Percentiles rank a stretch among this genome's conserved stretches.
Evolutionary conservation across 495 filamentous ascomycete species (phyloP).

Genomic region (Jackrogersella multiformis): DNA sequence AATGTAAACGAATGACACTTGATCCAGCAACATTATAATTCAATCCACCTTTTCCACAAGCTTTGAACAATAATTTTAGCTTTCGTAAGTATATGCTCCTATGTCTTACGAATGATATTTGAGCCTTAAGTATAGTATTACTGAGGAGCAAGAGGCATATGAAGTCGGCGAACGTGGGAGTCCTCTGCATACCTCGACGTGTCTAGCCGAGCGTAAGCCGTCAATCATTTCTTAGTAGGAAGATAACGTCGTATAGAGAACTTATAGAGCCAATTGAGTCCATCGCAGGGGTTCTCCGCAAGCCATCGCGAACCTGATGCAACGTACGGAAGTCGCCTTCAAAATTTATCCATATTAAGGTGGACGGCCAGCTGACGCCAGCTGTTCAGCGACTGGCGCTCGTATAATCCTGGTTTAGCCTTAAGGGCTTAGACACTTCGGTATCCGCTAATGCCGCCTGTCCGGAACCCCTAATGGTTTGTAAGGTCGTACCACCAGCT

Average conservation of each 20-base stretch:
- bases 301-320: conserved; percentile 4
- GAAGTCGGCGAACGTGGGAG: neutral
- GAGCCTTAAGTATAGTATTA: neutral
- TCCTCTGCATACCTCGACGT: neutral
- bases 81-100: neutral
- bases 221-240: conserved; percentile 18
- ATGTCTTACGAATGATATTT: neutral
- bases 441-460: too few species aligned
- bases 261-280: conserved; percentile 2
- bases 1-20: conserved; percentile 22
- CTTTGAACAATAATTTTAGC: neutral
- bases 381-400: too few species aligned
- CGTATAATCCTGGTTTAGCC: too few species aligned
- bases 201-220: conserved; percentile 22
- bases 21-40: conserved; percentile 23
- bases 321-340: neutral
- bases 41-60: neutral
- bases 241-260: neutral
- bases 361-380: too few species aligned
- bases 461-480: too few species aligned
- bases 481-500: too few species aligned
- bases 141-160: neutral
- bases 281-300: conserved; percentile 17
- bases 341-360: too few species aligned
- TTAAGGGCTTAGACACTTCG: too few species aligned